These are phyloP conservation scores for Naganishia vaughanmartiniae DNA, from an alignment of 768 basidiomycete genomes.

Conservation along the genomic window DNA sequence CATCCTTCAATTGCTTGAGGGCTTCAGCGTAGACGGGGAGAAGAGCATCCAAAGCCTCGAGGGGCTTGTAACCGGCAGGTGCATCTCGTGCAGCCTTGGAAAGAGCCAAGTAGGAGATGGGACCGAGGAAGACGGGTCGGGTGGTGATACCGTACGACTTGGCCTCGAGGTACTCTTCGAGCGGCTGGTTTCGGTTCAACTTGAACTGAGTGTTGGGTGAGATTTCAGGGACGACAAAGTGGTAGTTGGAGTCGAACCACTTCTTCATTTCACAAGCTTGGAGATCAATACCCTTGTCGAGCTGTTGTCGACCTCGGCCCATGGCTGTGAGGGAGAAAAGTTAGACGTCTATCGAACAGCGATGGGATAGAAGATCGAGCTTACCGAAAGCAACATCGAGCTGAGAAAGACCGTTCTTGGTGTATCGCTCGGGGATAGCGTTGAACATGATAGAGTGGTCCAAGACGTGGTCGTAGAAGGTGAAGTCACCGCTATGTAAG, in stretches of 20 bases:
- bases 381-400: slow-evolving; percentile 88
- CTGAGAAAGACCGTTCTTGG: slow-evolving; percentile 75
- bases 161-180: slow-evolving; percentile 92
- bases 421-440: slow-evolving; percentile 91
- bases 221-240: slow-evolving; percentile 96
- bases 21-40: slow-evolving; percentile 88
- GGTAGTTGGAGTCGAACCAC: slow-evolving; percentile 99
- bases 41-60: slow-evolving; percentile 82
- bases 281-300: slow-evolving; percentile 82
- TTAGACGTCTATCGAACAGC: slow-evolving; percentile 7
- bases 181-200: slow-evolving; percentile 89
- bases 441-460: slow-evolving; percentile 96
- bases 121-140: slow-evolving; percentile 93
- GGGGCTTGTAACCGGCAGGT: slow-evolving; percentile 77
- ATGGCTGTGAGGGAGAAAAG: slow-evolving; percentile 58
- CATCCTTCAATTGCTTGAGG: slow-evolving; percentile 81
- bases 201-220: slow-evolving; percentile 88
- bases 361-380: slow-evolving; percentile 19
- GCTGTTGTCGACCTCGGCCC: slow-evolving; percentile 91
- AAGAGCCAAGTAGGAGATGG: slow-evolving; percentile 89
- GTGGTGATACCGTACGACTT: slow-evolving; percentile 82
- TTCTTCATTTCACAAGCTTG: slow-evolving; percentile 99
- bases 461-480: slow-evolving; percentile 96
- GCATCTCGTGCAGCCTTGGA: slow-evolving; percentile 88
- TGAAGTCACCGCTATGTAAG: slow-evolving; percentile 84